Conservation (phyloP, 2,329 filamentous ascomycete species). For the Chrysosphaeria jannelii region DNA sequence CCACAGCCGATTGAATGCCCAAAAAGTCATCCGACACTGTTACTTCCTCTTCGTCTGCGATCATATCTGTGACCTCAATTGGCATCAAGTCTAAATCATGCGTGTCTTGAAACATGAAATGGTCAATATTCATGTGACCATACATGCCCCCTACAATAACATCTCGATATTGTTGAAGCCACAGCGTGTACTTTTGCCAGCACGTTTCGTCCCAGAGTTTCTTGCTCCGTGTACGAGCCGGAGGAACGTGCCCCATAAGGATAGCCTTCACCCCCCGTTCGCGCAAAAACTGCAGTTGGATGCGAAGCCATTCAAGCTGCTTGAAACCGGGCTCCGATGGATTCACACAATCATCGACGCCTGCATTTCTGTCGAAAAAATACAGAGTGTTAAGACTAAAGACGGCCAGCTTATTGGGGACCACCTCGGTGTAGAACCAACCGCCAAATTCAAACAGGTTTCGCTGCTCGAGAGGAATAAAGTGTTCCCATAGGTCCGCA, state of each 20-base stretch:
- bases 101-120: conserved; percentile 78
- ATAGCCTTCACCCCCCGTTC: conserved; percentile 78
- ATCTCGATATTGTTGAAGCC: conserved; percentile 73
- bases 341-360: conserved; percentile 63
- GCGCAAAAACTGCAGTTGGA: conserved; percentile 63
- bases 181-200: conserved; percentile 91
- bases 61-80: conserved; percentile 7
- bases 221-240: conserved; percentile 61
- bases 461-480: conserved; percentile 76
- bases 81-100: conserved; percentile 36
- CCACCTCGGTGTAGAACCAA: conserved; percentile 83
- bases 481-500: conserved; percentile 46
- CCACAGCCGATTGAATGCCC: conserved; percentile 31
- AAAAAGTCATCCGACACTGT: conserved; percentile 20
- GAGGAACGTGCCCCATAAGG: conserved; percentile 77
- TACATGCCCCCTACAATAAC: conserved; percentile 54
- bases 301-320: conserved; percentile 84
- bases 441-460: conserved; percentile 80
- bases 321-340: conserved; percentile 67
- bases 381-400: conserved; percentile 92
- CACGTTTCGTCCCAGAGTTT: conserved; percentile 85
- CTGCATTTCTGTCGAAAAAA: conserved; percentile 79
- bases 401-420: conserved; percentile 58
- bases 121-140: conserved; percentile 96
- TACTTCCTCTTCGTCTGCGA: conserved; percentile 7